phyloP scores from a whole-genome alignment of 2,329 filamentous ascomycete species.

The Alternaria sp. region DNA sequence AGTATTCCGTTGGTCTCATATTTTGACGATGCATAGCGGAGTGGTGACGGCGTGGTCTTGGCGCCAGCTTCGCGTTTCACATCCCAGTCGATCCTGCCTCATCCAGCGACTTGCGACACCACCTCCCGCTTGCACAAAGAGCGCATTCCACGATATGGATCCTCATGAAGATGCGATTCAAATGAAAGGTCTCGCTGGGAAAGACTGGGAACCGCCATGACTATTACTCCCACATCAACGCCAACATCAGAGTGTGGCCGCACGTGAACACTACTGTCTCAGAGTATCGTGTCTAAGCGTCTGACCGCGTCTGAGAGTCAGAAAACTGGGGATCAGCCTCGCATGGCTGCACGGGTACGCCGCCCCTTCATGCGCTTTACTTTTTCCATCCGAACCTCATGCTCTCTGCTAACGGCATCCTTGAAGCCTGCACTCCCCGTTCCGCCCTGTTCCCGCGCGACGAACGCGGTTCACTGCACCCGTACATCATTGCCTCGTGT shows the following conservation, averaged over 20 bases:
- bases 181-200: not conserved
- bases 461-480: not conserved
- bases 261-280: conserved; percentile 6
- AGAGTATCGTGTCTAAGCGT: conserved; percentile 4
- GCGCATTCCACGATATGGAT: not conserved
- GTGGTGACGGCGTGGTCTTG: conserved; percentile 3
- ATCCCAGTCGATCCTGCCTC: conserved; percentile 3
- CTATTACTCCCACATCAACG: not conserved
- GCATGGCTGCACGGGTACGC: not conserved
- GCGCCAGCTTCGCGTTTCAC: conserved; percentile 13
- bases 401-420: conserved; percentile 1
- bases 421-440: not conserved
- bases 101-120: conserved; percentile 6
- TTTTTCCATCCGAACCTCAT: not conserved
- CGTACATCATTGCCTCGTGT: not conserved
- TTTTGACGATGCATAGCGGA: not conserved
- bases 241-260: not conserved
- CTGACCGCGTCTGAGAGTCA: not conserved
- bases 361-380: conserved; percentile 8
- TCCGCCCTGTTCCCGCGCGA: not conserved
- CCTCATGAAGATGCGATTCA: not conserved
- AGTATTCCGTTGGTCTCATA: not conserved
- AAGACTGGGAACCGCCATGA: not conserved
- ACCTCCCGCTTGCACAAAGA: not conserved
- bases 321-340: conserved; percentile 8